Conservation (phyloP, 108 stramenopile species). For the Nitzschia putrida region DNA sequence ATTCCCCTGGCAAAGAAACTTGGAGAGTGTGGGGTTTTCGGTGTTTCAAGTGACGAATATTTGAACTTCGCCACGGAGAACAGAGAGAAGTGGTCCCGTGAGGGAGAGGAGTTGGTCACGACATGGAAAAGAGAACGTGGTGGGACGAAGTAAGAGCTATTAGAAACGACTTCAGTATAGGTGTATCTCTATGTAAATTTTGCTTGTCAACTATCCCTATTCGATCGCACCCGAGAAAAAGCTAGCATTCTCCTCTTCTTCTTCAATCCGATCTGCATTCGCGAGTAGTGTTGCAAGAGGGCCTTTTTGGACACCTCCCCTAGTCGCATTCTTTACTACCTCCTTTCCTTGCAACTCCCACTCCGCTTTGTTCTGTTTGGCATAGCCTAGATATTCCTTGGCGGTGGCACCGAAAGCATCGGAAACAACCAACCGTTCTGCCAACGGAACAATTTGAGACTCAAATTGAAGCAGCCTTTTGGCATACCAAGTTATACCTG, state of each 20-base stretch:
- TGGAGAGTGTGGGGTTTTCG: slow-evolving; percentile 49
- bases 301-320: not conserved
- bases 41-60: slow-evolving; percentile 44
- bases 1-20: slow-evolving; percentile 58
- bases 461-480: slow-evolving; percentile 1
- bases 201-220: not conserved
- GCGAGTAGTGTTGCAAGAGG: not conserved
- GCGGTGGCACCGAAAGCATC: not conserved
- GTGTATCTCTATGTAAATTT: no score
- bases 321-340: not conserved
- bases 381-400: not conserved
- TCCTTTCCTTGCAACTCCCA: not conserved
- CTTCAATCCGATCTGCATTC: not conserved
- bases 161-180: no score
- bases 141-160: no score
- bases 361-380: not conserved
- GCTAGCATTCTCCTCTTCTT: not conserved
- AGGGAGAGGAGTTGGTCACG: slow-evolving; percentile 16
- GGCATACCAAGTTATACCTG: slow-evolving; percentile 26
- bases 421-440: not conserved
- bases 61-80: slow-evolving; percentile 34
- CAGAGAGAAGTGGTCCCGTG: slow-evolving; percentile 42
- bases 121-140: not conserved
- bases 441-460: not conserved
- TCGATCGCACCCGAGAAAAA: not conserved